A percentile compares a stretch with the other conserved stretches of the same genome.
Evolutionary conservation across 495 filamentous ascomycete species (phyloP).

Genomic region (Aspergillus steynii): DNA sequence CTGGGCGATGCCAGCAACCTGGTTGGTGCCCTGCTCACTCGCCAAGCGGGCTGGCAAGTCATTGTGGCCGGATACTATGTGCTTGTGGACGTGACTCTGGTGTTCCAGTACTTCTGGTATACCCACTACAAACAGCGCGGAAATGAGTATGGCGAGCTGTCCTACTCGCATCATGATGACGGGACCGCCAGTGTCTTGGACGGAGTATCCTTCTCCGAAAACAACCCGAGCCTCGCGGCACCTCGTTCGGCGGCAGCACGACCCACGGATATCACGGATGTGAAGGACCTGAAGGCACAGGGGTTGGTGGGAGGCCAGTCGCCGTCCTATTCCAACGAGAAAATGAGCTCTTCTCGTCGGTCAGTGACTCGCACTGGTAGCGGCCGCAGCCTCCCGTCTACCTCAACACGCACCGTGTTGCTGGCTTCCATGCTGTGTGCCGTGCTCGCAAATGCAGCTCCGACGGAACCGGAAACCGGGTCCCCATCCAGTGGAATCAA

Average conservation of each 20-base stretch:
- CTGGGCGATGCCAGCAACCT: constrained; percentile 70
- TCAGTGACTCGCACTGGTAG: constrained; percentile 26
- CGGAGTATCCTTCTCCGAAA: constrained; percentile 29
- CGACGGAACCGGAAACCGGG: constrained; percentile 24
- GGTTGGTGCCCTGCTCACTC: constrained; percentile 63
- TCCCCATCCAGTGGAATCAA: constrained; percentile 27
- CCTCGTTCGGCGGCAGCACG: constrained; percentile 20
- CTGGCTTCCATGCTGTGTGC: constrained; percentile 49
- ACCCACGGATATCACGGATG: constrained; percentile 31
- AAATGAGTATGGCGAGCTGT: constrained; percentile 29
- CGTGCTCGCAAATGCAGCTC: constrained; percentile 45
- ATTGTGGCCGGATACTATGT: constrained; percentile 69
- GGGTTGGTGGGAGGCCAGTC: constrained; percentile 24
- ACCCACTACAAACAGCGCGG: constrained; percentile 47
- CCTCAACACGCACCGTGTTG: constrained; percentile 45
- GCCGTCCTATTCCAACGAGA: constrained; percentile 43
- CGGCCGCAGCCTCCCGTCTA: constrained; percentile 31
- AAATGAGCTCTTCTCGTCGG: constrained; percentile 34
- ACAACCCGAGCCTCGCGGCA: constrained; percentile 17
- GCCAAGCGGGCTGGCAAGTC: constrained; percentile 71
- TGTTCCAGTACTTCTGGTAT: constrained; percentile 71
- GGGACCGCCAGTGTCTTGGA: constrained; percentile 28
- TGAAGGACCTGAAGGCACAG: constrained; percentile 28
- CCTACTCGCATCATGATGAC: constrained; percentile 25
- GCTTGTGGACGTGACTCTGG: constrained; percentile 62